phyloP scores from a whole-genome alignment of 176 grass and related monocot species.

The Typha latifolia region DNA sequence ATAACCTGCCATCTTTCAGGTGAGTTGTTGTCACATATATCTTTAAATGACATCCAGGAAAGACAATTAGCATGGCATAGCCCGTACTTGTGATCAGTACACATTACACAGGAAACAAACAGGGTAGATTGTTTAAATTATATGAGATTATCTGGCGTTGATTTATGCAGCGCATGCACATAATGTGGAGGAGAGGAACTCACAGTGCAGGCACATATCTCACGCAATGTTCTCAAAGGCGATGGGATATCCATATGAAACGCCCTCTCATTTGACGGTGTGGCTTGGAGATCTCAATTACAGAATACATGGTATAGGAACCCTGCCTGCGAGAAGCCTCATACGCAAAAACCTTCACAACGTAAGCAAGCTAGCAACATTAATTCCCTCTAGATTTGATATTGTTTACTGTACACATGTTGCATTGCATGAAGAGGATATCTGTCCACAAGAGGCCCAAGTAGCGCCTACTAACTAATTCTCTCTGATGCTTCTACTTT shows the following conservation, averaged over 20 bases:
- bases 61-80: too few species aligned
- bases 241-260: slow-evolving; percentile 5
- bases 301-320: slow-evolving; percentile 47
- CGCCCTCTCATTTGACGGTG: slow-evolving; percentile 33
- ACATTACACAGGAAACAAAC: too few species aligned
- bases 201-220: slow-evolving; percentile 46
- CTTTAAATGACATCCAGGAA: neutral
- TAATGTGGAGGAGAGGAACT: slow-evolving; percentile 63
- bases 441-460: too few species aligned
- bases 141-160: neutral
- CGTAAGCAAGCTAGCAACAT: slow-evolving; percentile 16
- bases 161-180: slow-evolving; percentile 37
- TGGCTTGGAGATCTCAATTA: slow-evolving; percentile 79
- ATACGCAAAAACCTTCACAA: slow-evolving; percentile 43
- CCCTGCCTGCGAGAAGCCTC: slow-evolving; percentile 35
- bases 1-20: slow-evolving; percentile 69
- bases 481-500: neutral
- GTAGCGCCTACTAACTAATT: too few species aligned
- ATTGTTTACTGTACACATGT: too few species aligned
- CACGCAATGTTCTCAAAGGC: slow-evolving; percentile 41
- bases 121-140: neutral
- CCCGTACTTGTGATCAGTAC: too few species aligned
- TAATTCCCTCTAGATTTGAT: neutral
- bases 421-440: too few species aligned
- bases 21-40: neutral